Percentiles rank a stretch among this genome's conserved stretches.
Evolutionary conservation across 2,329 filamentous ascomycete species (phyloP).

Genomic region (Conoideocrella luteorostrata): DNA sequence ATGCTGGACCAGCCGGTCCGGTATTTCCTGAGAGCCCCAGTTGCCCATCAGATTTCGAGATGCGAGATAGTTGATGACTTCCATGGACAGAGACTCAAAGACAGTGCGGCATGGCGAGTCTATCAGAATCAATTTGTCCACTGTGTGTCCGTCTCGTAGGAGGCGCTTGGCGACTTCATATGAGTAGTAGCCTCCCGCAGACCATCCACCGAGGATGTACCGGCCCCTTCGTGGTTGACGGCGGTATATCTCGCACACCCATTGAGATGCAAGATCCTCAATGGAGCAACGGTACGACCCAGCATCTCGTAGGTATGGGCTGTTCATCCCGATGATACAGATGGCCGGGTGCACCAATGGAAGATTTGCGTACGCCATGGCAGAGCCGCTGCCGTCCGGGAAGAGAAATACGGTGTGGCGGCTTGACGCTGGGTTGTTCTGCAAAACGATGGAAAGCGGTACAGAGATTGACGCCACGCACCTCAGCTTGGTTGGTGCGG

Average conservation of each 20-base stretch:
- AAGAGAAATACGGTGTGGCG: conserved; percentile 45
- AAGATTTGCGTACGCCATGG: conserved; percentile 50
- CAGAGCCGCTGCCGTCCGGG: conserved; percentile 51
- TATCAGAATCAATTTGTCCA: conserved; percentile 56
- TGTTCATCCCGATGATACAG: background rate
- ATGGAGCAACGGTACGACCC: background rate
- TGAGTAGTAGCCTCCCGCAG: conserved; percentile 63
- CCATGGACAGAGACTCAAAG: conserved; percentile 55
- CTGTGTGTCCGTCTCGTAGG: conserved; percentile 46
- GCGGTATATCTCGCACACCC: conserved; percentile 55
- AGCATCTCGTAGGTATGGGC: background rate
- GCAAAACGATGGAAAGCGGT: conserved; percentile 32
- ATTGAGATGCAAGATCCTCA: background rate
- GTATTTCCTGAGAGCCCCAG: background rate
- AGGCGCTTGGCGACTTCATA: conserved; percentile 59
- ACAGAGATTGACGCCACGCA: background rate
- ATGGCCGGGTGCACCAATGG: background rate
- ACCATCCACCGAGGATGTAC: conserved; percentile 64
- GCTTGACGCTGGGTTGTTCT: conserved; percentile 44
- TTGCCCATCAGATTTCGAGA: conserved; percentile 1
- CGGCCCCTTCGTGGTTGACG: conserved; percentile 62
- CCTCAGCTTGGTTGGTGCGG: background rate
- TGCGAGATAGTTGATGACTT: background rate
- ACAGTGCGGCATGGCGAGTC: conserved; percentile 59
- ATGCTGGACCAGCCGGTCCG: background rate